Evolutionary conservation across 805 yeast genomes (phyloP).

Genomic region (Candida germanica): DNA sequence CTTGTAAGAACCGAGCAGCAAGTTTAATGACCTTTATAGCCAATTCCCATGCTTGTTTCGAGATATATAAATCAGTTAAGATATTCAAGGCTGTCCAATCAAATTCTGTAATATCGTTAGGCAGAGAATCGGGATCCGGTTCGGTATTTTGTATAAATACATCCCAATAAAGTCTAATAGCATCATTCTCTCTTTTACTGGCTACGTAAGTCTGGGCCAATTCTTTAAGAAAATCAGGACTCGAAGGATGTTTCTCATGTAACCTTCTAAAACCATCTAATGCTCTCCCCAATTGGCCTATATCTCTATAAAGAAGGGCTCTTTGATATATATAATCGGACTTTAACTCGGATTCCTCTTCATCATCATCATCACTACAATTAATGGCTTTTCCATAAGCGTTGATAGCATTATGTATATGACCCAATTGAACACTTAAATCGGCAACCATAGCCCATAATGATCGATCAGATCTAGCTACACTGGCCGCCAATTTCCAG

Average conservation of each 20-base stretch:
- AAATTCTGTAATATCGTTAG: conserved; percentile 46
- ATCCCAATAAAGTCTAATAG: conserved; percentile 65
- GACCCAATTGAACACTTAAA: conserved; percentile 60
- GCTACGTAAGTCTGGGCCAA: conserved; percentile 50
- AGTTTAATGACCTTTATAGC: conserved; percentile 66
- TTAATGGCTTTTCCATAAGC: conserved; percentile 52
- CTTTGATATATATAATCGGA: conserved; percentile 53
- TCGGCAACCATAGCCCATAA: conserved; percentile 80
- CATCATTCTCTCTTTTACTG: conserved; percentile 65
- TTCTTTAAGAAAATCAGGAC: conserved; percentile 58
- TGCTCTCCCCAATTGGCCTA: conserved; percentile 67
- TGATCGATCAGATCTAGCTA: conserved; percentile 69
- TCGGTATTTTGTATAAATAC: conserved; percentile 58
- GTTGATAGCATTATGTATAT: conserved; percentile 70
- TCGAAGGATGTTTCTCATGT: conserved; percentile 52
- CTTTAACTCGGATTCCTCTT: conserved; percentile 8
- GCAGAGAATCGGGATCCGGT: conserved; percentile 15
- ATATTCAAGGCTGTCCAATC: conserved; percentile 90
- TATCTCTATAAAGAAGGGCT: conserved; percentile 63
- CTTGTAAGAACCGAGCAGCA: conserved; percentile 81
- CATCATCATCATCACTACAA: conserved; percentile 2
- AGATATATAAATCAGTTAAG: conserved; percentile 73
- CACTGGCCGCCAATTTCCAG: conserved; percentile 79
- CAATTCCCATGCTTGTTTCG: conserved; percentile 57
- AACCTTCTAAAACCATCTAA: conserved; percentile 67